Percentiles rank a stretch among this genome's conserved stretches.
Evolutionary conservation across 495 filamentous ascomycete genomes (phyloP).

Genomic region (Annulohypoxylon moriforme): DNA sequence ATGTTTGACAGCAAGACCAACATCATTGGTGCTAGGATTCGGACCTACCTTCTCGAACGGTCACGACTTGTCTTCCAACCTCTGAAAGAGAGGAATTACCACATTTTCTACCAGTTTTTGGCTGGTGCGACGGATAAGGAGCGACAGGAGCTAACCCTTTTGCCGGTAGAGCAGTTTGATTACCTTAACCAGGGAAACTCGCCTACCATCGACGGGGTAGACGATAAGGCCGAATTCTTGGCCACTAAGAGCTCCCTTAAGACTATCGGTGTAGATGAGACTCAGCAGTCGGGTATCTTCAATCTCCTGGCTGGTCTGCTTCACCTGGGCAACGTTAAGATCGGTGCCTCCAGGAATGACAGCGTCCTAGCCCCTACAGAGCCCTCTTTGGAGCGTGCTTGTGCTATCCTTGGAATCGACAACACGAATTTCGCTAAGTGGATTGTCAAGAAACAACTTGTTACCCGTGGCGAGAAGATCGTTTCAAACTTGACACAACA

Average conservation of each 20-base stretch:
- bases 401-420: conserved; percentile 89
- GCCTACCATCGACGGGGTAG: conserved; percentile 91
- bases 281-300: conserved; percentile 86
- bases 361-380: conserved; percentile 84
- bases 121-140: conserved; percentile 92
- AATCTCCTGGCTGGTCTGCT: conserved; percentile 90
- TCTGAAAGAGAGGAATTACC: conserved; percentile 97
- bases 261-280: conserved; percentile 84
- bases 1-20: conserved; percentile 97
- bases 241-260: conserved; percentile 85
- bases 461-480: conserved; percentile 97
- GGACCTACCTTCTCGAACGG: conserved; percentile 94
- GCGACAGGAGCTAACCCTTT: conserved; percentile 77
- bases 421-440: conserved; percentile 92
- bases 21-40: conserved; percentile 97
- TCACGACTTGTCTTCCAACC: conserved; percentile 99
- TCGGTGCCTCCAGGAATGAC: conserved; percentile 87
- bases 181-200: conserved; percentile 97
- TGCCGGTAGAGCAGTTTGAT: conserved; percentile 88
- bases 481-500: conserved; percentile 94
- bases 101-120: conserved; percentile 98
- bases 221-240: conserved; percentile 92
- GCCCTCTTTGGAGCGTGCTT: conserved; percentile 82
- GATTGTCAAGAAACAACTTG: conserved; percentile 98
- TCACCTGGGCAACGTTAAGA: conserved; percentile 96